A percentile compares a stretch with the other conserved stretches of the same genome.
These are phyloP conservation scores for Phytophthora rubi DNA, from an alignment of 352 stramenopile genomes.

Conservation along the genomic window DNA sequence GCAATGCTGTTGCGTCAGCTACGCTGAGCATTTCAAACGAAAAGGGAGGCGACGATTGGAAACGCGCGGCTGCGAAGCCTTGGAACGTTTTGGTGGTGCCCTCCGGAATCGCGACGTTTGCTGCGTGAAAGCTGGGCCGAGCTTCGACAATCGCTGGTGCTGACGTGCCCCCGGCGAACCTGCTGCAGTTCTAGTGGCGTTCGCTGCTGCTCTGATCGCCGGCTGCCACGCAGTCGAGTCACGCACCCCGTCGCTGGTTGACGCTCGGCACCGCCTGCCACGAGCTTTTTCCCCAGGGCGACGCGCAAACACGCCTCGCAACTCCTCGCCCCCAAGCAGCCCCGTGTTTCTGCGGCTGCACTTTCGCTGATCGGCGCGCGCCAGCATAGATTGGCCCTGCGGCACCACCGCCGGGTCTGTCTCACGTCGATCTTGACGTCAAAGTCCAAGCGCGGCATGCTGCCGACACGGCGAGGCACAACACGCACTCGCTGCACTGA, in stretches of 20 bases:
- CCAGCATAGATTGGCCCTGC: constrained; percentile 13
- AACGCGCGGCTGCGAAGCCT: neutral
- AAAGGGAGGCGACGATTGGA: neutral
- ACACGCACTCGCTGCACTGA: constrained; percentile 1
- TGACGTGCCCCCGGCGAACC: neutral
- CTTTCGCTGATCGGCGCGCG: constrained; percentile 25
- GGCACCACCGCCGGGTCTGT: constrained; percentile 17
- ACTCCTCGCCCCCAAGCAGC: constrained; percentile 21
- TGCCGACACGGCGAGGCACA: neutral
- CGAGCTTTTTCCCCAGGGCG: constrained; percentile 28
- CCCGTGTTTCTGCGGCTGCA: constrained; percentile 29
- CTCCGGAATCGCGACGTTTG: neutral
- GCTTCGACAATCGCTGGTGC: neutral
- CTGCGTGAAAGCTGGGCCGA: neutral
- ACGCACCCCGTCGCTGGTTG: constrained; percentile 1
- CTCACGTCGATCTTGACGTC: constrained; percentile 21
- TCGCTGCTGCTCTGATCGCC: neutral
- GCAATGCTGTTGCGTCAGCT: neutral
- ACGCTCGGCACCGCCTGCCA: constrained; percentile 11
- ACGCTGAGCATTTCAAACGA: neutral
- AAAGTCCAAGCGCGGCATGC: constrained; percentile 9
- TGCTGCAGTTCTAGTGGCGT: constrained; percentile 14
- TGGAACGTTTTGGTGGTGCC: neutral
- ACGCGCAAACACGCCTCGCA: constrained; percentile 27
- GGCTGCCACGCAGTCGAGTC: constrained; percentile 26